A percentile compares a stretch with the other conserved stretches of the same genome.
These are phyloP conservation scores for Calophaca sinica DNA, from an alignment of 306 rosid species.

Conservation along the genomic window DNA sequence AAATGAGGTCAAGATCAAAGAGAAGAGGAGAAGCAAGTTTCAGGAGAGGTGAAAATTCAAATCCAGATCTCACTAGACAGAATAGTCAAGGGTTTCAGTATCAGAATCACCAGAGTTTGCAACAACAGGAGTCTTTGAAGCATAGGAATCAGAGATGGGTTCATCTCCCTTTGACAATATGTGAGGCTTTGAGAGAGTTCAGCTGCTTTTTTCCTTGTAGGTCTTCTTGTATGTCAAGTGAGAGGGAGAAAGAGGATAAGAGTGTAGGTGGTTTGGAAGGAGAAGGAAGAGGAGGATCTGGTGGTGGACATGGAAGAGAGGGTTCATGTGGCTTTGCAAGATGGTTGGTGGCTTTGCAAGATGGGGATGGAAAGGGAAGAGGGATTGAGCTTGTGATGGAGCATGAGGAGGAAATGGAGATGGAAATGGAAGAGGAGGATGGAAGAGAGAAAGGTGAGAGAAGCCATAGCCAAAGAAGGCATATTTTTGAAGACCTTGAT, in stretches of 20 bases:
- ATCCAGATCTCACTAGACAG: slow-evolving; percentile 56
- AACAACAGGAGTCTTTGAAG: slow-evolving; percentile 62
- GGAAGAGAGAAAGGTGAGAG: slow-evolving; percentile 46
- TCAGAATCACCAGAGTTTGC: slow-evolving; percentile 54
- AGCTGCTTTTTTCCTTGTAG: slow-evolving; percentile 86
- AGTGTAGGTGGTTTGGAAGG: slow-evolving; percentile 2
- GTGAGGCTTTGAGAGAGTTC: slow-evolving; percentile 91
- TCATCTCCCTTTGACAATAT: slow-evolving; percentile 85
- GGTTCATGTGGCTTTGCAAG: slow-evolving; percentile 78
- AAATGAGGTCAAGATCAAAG: slow-evolving; percentile 72
- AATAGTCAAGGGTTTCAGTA: slow-evolving; percentile 50
- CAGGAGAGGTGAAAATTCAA: slow-evolving; percentile 56
- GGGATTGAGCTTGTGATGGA: slow-evolving; percentile 70
- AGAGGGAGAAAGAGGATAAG: slow-evolving; percentile 59
- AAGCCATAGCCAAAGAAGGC: slow-evolving; percentile 67
- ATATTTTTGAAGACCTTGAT: slow-evolving; percentile 77
- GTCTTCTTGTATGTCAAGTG: slow-evolving; percentile 64
- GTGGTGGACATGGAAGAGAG: slow-evolving; percentile 48
- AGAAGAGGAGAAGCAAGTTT: slow-evolving; percentile 75
- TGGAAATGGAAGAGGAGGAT: not conserved
- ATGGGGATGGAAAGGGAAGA: slow-evolving; percentile 69
- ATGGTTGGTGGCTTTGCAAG: slow-evolving; percentile 84
- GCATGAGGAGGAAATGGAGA: slow-evolving; percentile 46
- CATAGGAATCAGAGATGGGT: slow-evolving; percentile 87
- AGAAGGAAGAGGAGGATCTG: not conserved